Evolutionary conservation across 2,329 filamentous ascomycete species (phyloP).

Genomic region (Clathrospora elynae): DNA sequence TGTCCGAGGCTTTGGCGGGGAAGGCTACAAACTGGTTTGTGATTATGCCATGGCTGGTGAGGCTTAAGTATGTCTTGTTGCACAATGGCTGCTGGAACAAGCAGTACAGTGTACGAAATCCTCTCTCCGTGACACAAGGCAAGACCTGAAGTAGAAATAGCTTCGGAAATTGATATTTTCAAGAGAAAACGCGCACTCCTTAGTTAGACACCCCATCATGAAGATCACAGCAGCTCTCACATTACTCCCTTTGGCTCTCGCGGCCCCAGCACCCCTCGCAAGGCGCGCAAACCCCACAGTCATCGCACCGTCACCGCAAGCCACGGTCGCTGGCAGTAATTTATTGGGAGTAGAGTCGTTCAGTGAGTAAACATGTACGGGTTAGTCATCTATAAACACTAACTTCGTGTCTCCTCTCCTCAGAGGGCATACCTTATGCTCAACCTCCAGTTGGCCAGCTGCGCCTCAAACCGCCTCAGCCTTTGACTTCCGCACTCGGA

Average conservation of each 20-base stretch:
- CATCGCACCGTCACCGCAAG: conserved; percentile 56
- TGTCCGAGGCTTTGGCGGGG: conserved; percentile 23
- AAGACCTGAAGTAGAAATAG: not conserved
- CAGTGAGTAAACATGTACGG: too few relatives aligned
- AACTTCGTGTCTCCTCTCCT: too few relatives aligned
- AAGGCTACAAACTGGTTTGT: conserved; percentile 22
- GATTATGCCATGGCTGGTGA: conserved; percentile 7
- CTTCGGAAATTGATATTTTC: too few relatives aligned
- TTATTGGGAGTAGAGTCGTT: conserved; percentile 66
- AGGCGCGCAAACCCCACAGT: conserved; percentile 60
- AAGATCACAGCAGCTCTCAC: conserved; percentile 30
- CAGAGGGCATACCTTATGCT: conserved; percentile 77
- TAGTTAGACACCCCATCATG: too few relatives aligned
- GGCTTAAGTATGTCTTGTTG: conserved; percentile 12
- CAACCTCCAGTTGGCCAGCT: conserved; percentile 69
- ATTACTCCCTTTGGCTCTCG: conserved; percentile 37
- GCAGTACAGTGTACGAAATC: not conserved
- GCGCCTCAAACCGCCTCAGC: conserved; percentile 71
- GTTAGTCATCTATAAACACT: too few relatives aligned
- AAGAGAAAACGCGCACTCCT: too few relatives aligned
- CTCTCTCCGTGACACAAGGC: conserved; percentile 1
- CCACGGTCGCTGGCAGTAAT: conserved; percentile 60
- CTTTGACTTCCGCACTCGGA: conserved; percentile 62
- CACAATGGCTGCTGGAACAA: conserved; percentile 5
- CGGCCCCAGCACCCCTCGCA: conserved; percentile 48